Evolutionary conservation across 1,139 yeast genomes (phyloP), one percentile per base, ranked within the genome.

Genomic region (Meyerozyma smithsonii): DNA sequence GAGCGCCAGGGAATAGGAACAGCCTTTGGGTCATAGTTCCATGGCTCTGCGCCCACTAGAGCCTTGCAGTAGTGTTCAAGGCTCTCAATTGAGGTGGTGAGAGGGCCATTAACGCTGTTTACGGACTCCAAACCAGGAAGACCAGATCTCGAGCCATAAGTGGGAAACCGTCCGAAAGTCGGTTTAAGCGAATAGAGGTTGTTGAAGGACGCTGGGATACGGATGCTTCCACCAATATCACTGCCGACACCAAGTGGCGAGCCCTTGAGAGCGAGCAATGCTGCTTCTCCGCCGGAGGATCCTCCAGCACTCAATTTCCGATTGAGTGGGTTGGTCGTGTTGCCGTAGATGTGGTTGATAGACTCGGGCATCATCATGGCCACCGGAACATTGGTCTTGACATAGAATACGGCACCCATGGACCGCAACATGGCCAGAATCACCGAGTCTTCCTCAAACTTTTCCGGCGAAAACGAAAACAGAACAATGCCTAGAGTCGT

Each of bases 221-320:
- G 64, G 32, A 77, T 74, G 14, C 79, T 71, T 5, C 83, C 83
- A 3, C 81, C 83, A 42, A 78, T 78, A 46, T 77, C 83, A 21
- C 77, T 64, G 21, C 82, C 82, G 41, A 77, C 52, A 8, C 81
- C 81, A n/a, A 76, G 48, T 15, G 60, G 68, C 1, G 77, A 71
- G 18, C 79, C 69, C 35, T 56, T 55, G 40, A 61, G 53, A 8
- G 56, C 54, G 14, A 64, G 41, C 38, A 77, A 56, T 18, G 69
- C 64, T 20, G 65, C 65, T 42, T 64, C 69, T 15, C 69, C 67
- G 1, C 69, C 68, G 3, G 68, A 62, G 15, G 66, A 60, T 0
- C 70, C 70, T 11, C 70, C 71, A 8, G 68, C 51, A 30, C 64
- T 56, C 33, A 64, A 52, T 8, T 50, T 43, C 25, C 66, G 46